Percentiles rank a stretch among this genome's conserved stretches.
Conservation (phyloP, 345 rosid species). For the Cardiospermum halicacabum region DNA sequence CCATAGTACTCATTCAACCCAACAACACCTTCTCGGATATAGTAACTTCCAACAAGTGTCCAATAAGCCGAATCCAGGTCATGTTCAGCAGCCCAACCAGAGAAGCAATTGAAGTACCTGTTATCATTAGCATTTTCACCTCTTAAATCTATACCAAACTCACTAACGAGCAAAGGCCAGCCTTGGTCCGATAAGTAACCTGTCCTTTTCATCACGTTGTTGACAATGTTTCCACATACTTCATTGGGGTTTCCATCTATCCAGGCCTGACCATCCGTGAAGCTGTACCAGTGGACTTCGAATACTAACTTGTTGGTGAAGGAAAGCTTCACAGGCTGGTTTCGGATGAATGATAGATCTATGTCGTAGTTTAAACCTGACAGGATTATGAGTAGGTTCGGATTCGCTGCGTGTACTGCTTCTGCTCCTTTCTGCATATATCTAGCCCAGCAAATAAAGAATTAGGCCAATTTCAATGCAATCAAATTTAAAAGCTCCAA, state of each 20-base stretch:
- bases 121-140: constrained; percentile 60
- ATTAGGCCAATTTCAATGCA: not conserved
- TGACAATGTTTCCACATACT: constrained; percentile 58
- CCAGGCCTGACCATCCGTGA: constrained; percentile 75
- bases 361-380: constrained; percentile 77
- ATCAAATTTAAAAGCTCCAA: too few species aligned
- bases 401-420: constrained; percentile 82
- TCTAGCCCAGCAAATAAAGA: constrained; percentile 23
- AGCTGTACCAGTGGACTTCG: constrained; percentile 85
- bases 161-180: constrained; percentile 69
- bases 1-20: constrained; percentile 74
- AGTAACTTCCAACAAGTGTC: constrained; percentile 81
- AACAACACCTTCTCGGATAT: constrained; percentile 60
- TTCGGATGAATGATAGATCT: constrained; percentile 58
- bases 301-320: constrained; percentile 66
- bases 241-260: constrained; percentile 59
- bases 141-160: constrained; percentile 74
- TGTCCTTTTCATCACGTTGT: constrained; percentile 47
- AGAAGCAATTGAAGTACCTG: constrained; percentile 66
- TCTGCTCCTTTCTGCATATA: constrained; percentile 91
- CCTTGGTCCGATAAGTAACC: constrained; percentile 61
- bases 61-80: constrained; percentile 88
- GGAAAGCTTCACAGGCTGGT: constrained; percentile 39
- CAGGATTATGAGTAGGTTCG: constrained; percentile 78
- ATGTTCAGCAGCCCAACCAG: constrained; percentile 62